Base-by-base conservation (phyloP, 2,329 filamentous ascomycete species). In the Whalleya microplaca region DNA sequence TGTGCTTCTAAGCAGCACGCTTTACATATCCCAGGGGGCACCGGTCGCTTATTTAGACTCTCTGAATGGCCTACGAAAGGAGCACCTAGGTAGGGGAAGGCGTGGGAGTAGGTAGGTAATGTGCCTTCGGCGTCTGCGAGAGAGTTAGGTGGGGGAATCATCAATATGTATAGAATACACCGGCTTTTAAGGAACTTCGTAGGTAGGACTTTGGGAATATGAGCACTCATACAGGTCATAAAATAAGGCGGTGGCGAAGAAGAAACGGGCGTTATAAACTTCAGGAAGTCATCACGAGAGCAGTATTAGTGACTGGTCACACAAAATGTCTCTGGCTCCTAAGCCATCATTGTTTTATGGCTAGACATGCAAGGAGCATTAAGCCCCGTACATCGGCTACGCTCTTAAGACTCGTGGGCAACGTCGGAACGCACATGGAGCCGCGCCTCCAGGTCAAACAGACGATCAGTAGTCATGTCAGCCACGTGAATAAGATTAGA, bases 401-500 rank as follows among this genome's bases (percentile, higher is more conserved):
- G 32, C 32, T 37, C 10, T 3, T 37, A 3, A 14, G 23, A 6
- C 32, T 14, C 3, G 32, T 37, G 3, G 14, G 32, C 32, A n/a
- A 37, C 32, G 10, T 37, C 32, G 32, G 32, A 37, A 37, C 5
- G 32, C 32, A 14, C 32, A 37, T 37, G 3, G 32, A 37, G 6
- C 32, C 32, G 32, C 32, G 32, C 10, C 32, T 37, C 32, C 5
- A 37, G 14, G 32, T 37, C 14, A 37, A 16, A 37, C 32, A 37
- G 32, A 37, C 14, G 4, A 37, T 37, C 18, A 40, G 14, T 51
- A 48, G 51, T 60, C 55, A 45, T 43, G 55, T 51, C 60, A 63
- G 60, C 60, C 60, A 63, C 60, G 60, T 61, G 60, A 60, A 48
- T 52, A 56, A 51, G 46, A 58, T 52, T 58, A 51, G 50, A 61